Evolutionary conservation across 2,329 filamentous ascomycete species (phyloP), one percentile per base, ranked within the genome.

Genomic region (Fusarium secorum): DNA sequence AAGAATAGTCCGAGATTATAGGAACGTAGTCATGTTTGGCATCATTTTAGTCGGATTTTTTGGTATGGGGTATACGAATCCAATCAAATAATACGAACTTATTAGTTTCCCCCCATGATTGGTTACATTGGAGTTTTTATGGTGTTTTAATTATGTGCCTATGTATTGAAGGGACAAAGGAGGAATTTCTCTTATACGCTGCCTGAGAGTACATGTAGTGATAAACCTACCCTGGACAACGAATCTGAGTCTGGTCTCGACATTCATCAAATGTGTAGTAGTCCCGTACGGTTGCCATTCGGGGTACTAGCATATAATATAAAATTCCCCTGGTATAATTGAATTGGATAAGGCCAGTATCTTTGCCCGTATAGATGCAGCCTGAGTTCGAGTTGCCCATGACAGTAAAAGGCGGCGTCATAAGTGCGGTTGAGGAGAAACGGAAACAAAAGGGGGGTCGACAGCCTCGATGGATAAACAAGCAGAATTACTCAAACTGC

Each of bases 221-320:
- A 10, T 10, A n/a, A 4, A 14, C 35, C 10, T 61, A 49, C 59
- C 59, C 42, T 59, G 18, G 28, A 59, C 48, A 26, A 11, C 10
- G 22, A 20, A 18, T 2, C 28, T 24, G 6, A 49, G 46, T 28
- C 7, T 24, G 17, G 18, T 39, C 10, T 33, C 5, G 17, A 33
- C 5, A 10, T 18, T 20, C 17, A 33, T 33, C 9, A 11, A 14
- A 11, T 20, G 5, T 48, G 28, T 5, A 32, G 5, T 10, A 11
- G 4, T 24, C 30, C 33, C 11, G 3, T 15, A 14, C 6, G 6
- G 9, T 24, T 4, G 4, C 9, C 11, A 33, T 24, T 33, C 11
- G 2, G 7, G 4, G 5, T 26, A 17, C n/a, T 11, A 11, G 10
- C 13, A 26, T 36, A 7, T 26, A 26, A 1, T 6, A 3, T 4